Evolutionary conservation across 2,329 filamentous ascomycete genomes (phyloP).

Genomic region (Didymella sp.): DNA sequence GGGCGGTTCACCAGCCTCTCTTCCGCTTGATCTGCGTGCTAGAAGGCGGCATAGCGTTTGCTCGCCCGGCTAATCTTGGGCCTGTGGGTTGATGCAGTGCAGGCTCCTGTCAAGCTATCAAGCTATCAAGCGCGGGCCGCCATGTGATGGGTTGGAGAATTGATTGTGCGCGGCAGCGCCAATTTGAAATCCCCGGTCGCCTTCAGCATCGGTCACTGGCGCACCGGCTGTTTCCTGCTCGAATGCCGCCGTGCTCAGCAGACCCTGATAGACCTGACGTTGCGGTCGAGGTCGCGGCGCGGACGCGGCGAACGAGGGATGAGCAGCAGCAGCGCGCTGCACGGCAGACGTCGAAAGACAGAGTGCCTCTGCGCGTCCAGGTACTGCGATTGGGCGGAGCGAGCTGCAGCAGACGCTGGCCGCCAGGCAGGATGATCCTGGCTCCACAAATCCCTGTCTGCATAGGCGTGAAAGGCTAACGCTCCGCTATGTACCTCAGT

Average conservation of each 20-base stretch:
- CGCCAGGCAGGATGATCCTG: constrained; percentile 37
- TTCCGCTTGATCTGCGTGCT: constrained; percentile 40
- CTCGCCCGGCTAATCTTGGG: constrained; percentile 31
- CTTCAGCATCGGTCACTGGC: constrained; percentile 14
- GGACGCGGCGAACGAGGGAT: constrained; percentile 22
- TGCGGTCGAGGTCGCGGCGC: constrained; percentile 18
- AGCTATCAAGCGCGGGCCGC: constrained; percentile 12
- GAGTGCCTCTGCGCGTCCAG: constrained; percentile 24
- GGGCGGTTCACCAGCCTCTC: constrained; percentile 13
- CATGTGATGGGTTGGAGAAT: constrained; percentile 19
- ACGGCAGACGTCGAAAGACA: constrained; percentile 22
- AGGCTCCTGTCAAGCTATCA: constrained; percentile 10
- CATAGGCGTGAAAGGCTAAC: constrained; percentile 38
- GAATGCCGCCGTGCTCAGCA: constrained; percentile 25
- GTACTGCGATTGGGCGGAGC: constrained; percentile 37
- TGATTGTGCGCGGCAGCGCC: constrained; percentile 12
- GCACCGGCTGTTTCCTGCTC: constrained; percentile 32
- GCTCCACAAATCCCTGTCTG: constrained; percentile 34
- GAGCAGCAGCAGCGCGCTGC: constrained; percentile 16
- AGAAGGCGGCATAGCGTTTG: constrained; percentile 33
- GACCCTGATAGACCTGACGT: constrained; percentile 13
- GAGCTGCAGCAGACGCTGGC: constrained; percentile 31
- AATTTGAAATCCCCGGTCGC: constrained; percentile 10
- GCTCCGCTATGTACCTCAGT: constrained; percentile 43
- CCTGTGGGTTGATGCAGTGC: background rate